phyloP scores from a whole-genome alignment of 129 eudicot species.

The Arctium lappa region DNA sequence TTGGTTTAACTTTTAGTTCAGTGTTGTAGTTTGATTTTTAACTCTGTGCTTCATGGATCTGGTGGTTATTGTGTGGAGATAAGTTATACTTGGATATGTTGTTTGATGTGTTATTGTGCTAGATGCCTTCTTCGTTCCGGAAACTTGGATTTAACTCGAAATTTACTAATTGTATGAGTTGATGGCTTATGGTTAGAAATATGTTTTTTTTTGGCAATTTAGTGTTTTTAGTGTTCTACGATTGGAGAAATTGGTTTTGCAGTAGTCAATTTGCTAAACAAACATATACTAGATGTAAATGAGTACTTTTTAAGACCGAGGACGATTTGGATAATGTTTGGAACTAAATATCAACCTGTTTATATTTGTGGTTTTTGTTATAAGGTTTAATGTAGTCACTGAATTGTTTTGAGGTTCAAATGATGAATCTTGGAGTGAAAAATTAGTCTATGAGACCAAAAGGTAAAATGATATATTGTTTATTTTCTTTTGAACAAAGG shows the following conservation, averaged over 20 bases:
- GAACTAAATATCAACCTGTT: neutral
- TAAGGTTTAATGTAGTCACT: conserved; percentile 2
- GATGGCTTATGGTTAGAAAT: neutral
- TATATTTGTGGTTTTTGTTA: conserved; percentile 5
- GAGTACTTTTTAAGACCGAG: neutral
- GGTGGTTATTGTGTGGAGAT: neutral
- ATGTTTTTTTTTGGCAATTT: neutral
- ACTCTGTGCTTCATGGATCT: conserved; percentile 15
- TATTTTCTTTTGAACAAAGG: neutral
- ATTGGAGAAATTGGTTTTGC: neutral
- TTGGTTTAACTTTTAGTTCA: neutral
- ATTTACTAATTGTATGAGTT: conserved; percentile 4
- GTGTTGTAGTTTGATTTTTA: neutral
- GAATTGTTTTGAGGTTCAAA: neutral
- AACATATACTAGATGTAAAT: neutral
- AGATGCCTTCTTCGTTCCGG: neutral
- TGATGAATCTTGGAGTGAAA: conserved; percentile 4
- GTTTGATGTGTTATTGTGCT: neutral
- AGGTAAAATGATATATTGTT: neutral
- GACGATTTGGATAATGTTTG: neutral
- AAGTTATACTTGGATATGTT: neutral
- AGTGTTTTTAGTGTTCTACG: neutral
- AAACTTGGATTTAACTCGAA: conserved; percentile 13
- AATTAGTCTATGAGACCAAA: neutral
- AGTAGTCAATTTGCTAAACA: neutral